Conservation (phyloP, 2,329 filamentous ascomycete species). For the Aspergillus quadricinctus region DNA sequence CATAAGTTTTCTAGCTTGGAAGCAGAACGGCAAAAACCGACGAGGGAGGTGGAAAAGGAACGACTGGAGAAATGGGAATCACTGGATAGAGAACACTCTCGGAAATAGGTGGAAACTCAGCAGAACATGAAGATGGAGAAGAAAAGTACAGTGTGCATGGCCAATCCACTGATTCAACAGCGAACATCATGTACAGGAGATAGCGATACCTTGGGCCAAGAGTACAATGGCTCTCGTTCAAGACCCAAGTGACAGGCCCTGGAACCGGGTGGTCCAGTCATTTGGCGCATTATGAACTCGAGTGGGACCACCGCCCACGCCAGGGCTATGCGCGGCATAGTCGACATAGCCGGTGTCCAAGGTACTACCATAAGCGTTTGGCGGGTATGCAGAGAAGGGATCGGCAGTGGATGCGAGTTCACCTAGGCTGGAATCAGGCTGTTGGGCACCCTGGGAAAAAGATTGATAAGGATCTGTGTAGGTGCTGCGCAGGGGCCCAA, state of each 20-base stretch:
- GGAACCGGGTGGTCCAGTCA: constrained; percentile 63
- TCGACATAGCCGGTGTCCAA: constrained; percentile 34
- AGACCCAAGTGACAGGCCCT: constrained; percentile 68
- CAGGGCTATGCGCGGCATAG: constrained; percentile 24
- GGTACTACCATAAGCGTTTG: constrained; percentile 30
- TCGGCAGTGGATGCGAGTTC: constrained; percentile 29
- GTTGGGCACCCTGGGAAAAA: constrained; percentile 29
- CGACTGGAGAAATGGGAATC: constrained; percentile 1
- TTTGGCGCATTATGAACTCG: constrained; percentile 34
- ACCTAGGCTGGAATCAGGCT: constrained; percentile 26
- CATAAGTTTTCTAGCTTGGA: constrained; percentile 24
- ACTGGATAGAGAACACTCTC: not conserved
- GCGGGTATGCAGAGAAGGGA: constrained; percentile 31
- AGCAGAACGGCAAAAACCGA: constrained; percentile 1
- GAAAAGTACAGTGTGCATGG: constrained; percentile 8
- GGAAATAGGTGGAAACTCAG: not conserved
- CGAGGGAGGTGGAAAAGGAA: constrained; percentile 1
- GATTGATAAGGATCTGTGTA: constrained; percentile 37
- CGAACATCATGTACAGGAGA: not conserved
- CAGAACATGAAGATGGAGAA: not conserved
- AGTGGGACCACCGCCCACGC: constrained; percentile 31
- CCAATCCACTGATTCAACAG: not conserved
- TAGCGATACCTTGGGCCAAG: not conserved
- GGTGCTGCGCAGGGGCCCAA: constrained; percentile 28
- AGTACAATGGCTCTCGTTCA: constrained; percentile 15